A percentile compares a stretch with the other conserved stretches of the same genome.
Evolutionary conservation across 768 basidiomycete species (phyloP).

Genomic region (Paxillus rubicundulus): DNA sequence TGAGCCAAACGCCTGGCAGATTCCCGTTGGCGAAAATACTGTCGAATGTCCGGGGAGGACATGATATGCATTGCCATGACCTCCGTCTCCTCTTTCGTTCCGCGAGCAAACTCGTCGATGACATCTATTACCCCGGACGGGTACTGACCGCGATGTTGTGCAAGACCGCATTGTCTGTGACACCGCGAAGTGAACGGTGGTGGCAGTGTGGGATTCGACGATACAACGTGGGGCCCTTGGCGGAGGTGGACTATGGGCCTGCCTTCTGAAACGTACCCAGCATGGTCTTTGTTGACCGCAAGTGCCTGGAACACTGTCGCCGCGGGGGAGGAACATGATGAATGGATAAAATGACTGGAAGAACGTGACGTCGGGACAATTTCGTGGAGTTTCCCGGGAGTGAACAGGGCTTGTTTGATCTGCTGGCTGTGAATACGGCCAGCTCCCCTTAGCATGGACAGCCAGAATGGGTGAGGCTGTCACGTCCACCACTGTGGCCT

Average conservation of each 20-base stretch:
- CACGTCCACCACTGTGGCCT: constrained; percentile 38
- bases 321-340: constrained; percentile 22
- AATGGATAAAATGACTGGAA: constrained; percentile 11
- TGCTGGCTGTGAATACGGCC: constrained; percentile 52
- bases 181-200: neutral
- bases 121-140: constrained; percentile 23
- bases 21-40: constrained; percentile 33
- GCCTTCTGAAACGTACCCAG: constrained; percentile 3
- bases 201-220: neutral
- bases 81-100: constrained; percentile 10
- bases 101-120: constrained; percentile 26
- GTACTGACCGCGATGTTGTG: constrained; percentile 12
- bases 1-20: constrained; percentile 34
- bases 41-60: constrained; percentile 20
- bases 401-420: constrained; percentile 40
- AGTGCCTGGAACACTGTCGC: constrained; percentile 15
- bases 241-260: constrained; percentile 2
- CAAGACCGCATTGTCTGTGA: neutral
- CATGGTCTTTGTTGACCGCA: constrained; percentile 11
- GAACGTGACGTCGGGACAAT: constrained; percentile 11
- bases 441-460: constrained; percentile 75
- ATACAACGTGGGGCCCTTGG: neutral
- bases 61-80: constrained; percentile 15
- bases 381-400: constrained; percentile 15
- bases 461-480: constrained; percentile 40